Percentiles rank a stretch among this genome's conserved stretches.
Conservation (phyloP, 345 rosid species). For the Durio zibethinus region DNA sequence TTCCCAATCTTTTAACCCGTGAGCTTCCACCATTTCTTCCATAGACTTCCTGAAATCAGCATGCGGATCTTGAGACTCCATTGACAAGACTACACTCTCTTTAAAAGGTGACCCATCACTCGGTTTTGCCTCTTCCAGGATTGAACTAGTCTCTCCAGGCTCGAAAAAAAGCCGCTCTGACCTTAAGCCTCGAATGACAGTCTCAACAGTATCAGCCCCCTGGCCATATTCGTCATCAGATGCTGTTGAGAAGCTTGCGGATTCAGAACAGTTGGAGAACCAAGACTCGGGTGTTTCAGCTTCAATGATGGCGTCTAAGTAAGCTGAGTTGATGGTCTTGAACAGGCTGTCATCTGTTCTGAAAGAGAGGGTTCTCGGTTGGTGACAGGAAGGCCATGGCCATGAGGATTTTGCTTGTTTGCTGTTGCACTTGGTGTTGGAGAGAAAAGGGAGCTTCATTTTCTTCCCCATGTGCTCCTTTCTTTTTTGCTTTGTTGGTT, state of each 20-base stretch:
- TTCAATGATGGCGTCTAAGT: conserved; percentile 19
- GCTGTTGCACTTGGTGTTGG: conserved; percentile 25
- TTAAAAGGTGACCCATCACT: conserved; percentile 25
- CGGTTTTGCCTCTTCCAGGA: conserved; percentile 38
- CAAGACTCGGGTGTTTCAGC: conserved; percentile 16
- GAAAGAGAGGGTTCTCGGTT: conserved; percentile 79
- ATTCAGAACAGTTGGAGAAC: conserved; percentile 35
- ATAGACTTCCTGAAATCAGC: conserved; percentile 76
- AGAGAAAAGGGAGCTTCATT: conserved; percentile 66
- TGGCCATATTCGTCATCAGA: conserved; percentile 33
- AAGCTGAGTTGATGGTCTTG: conserved; percentile 43
- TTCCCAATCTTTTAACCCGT: conserved; percentile 59
- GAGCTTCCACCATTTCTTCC: conserved; percentile 91
- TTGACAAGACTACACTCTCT: conserved; percentile 47
- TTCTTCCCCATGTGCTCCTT: conserved; percentile 29
- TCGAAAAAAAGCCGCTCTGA: conserved; percentile 63
- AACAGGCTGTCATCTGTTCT: conserved; percentile 28
- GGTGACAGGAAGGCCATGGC: conserved; percentile 84
- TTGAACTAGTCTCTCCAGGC: conserved; percentile 66
- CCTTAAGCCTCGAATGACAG: conserved; percentile 48
- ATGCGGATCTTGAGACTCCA: conserved; percentile 76
- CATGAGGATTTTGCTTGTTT: conserved; percentile 35
- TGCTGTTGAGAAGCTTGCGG: conserved; percentile 40
- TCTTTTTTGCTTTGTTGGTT: neutral
- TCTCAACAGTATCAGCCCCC: conserved; percentile 37